Conservation (phyloP, 2,329 filamentous ascomycete genomes). For the Botrytis sinoallii region DNA sequence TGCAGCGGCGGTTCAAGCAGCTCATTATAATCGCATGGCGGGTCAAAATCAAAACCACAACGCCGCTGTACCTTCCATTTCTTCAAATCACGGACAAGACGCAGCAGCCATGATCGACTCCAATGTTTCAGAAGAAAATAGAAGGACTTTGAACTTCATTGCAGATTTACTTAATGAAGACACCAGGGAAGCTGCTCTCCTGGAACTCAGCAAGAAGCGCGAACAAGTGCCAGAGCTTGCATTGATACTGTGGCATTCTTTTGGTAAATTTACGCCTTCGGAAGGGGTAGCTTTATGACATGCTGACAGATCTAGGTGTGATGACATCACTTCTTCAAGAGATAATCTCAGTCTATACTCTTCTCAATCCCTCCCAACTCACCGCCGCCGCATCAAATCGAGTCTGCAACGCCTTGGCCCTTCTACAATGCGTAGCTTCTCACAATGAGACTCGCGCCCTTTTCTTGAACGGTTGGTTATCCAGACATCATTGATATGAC, state of each 20-base stretch:
- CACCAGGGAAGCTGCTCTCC: conserved; percentile 82
- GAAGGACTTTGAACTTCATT: conserved; percentile 88
- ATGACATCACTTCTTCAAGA: conserved; percentile 98
- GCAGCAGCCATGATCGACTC: conserved; percentile 55
- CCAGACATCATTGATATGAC: not conserved
- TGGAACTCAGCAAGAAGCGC: conserved; percentile 97
- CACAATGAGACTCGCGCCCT: conserved; percentile 94
- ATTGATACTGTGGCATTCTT: conserved; percentile 96
- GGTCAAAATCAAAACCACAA: conserved; percentile 53
- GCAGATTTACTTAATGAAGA: conserved; percentile 85
- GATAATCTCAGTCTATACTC: conserved; percentile 97
- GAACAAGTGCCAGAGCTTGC: conserved; percentile 97
- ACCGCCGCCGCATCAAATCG: conserved; percentile 96
- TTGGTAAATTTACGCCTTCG: conserved; percentile 61
- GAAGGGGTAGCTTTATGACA: not conserved
- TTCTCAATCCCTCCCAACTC: conserved; percentile 93
- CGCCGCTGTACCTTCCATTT: conserved; percentile 38
- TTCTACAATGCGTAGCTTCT: conserved; percentile 94
- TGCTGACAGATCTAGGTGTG: conserved; percentile 60
- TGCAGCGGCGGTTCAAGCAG: conserved; percentile 37
- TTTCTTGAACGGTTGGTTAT: conserved; percentile 77
- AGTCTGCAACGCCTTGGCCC: conserved; percentile 93
- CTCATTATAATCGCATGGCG: conserved; percentile 71
- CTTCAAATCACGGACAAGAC: conserved; percentile 53
- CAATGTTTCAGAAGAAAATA: conserved; percentile 81